phyloP scores from a whole-genome alignment of 2,329 filamentous ascomycete genomes.

The Phyllosticta capitalensis region DNA sequence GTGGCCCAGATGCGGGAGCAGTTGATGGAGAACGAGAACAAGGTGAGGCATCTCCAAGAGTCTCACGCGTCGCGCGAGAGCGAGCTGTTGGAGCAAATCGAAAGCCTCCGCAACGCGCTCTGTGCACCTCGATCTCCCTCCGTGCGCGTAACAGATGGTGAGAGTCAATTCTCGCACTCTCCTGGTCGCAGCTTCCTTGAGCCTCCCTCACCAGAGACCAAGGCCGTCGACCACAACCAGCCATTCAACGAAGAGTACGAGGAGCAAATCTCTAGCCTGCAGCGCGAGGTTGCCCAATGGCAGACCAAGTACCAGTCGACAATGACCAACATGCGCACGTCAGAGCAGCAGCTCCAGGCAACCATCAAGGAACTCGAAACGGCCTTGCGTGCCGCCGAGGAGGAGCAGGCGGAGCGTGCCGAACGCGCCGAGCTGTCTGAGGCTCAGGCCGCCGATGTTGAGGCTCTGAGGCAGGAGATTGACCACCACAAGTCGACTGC shows the following conservation, averaged over 20 bases:
- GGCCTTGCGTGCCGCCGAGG: constrained; percentile 35
- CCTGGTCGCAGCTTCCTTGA: constrained; percentile 24
- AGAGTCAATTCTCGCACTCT: not conserved
- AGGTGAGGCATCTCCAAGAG: constrained; percentile 65
- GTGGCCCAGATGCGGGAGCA: constrained; percentile 81
- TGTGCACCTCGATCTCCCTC: constrained; percentile 18
- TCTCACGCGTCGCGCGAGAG: constrained; percentile 64
- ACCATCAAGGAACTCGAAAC: constrained; percentile 67
- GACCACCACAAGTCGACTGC: constrained; percentile 72
- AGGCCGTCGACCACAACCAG: constrained; percentile 17
- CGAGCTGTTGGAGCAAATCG: constrained; percentile 63
- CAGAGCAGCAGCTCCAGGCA: constrained; percentile 61
- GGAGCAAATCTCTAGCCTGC: constrained; percentile 54
- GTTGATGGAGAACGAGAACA: constrained; percentile 71
- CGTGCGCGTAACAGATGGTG: not conserved
- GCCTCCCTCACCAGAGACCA: constrained; percentile 22
- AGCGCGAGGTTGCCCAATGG: constrained; percentile 65
- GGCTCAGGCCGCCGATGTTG: constrained; percentile 33
- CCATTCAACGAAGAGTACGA: constrained; percentile 32
- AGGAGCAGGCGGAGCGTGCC: constrained; percentile 22
- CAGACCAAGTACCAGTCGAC: constrained; percentile 64
- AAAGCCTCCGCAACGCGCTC: constrained; percentile 53
- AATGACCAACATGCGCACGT: constrained; percentile 59
- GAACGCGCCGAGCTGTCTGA: constrained; percentile 16
- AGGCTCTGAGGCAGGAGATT: constrained; percentile 60